Conservation (phyloP, 352 stramenopile species). For the Pythium brachiatum region DNA sequence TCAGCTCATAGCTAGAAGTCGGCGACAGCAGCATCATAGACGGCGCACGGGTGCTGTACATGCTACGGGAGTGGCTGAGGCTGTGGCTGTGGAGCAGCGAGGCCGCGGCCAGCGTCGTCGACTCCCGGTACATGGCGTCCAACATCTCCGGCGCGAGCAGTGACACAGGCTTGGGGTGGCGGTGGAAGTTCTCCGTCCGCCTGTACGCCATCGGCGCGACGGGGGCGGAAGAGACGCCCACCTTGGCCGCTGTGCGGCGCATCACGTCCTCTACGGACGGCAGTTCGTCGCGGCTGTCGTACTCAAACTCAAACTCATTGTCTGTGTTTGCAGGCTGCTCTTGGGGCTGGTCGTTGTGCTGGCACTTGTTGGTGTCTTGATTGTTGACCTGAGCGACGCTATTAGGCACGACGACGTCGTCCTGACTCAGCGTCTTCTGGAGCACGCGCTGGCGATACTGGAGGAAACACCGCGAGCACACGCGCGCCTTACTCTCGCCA, state of each 20-base stretch:
- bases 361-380: not conserved
- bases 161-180: constrained; percentile 13
- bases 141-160: constrained; percentile 16
- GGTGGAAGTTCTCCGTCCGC: not conserved
- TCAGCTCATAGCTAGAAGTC: constrained; percentile 10
- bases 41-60: constrained; percentile 4
- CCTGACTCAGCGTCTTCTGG: constrained; percentile 11
- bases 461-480: constrained; percentile 75
- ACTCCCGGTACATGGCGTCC: constrained; percentile 14
- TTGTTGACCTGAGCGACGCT: not conserved
- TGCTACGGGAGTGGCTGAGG: constrained; percentile 6
- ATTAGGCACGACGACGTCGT: constrained; percentile 1
- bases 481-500: constrained; percentile 56
- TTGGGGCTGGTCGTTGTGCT: not conserved
- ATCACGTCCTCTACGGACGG: constrained; percentile 18
- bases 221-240: not conserved
- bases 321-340: not conserved
- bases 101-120: not conserved
- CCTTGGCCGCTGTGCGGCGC: constrained; percentile 17
- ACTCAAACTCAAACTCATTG: not conserved
- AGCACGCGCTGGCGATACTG: constrained; percentile 44
- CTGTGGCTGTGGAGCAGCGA: not conserved
- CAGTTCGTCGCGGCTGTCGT: constrained; percentile 14
- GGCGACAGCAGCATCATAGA: constrained; percentile 23
- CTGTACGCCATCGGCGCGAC: constrained; percentile 7